Percentiles rank a stretch among this genome's conserved stretches.
These are phyloP conservation scores for Solanum habrochaites DNA, from an alignment of 257 asterid species.

Conservation along the genomic window DNA sequence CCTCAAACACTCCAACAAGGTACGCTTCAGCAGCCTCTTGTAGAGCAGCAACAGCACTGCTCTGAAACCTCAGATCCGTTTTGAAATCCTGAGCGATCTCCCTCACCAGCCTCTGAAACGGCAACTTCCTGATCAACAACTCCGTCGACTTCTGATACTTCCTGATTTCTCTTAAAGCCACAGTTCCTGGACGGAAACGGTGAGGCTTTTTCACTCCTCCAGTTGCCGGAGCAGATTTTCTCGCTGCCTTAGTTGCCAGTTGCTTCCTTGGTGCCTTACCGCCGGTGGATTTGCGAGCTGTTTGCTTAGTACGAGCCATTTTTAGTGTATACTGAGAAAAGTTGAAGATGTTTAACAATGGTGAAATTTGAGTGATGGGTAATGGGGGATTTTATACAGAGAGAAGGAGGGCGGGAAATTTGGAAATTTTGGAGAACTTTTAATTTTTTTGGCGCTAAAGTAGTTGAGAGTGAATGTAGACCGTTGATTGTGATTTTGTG, in stretches of 20 bases:
- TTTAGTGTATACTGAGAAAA: background rate
- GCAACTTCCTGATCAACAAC: background rate
- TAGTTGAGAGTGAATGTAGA: background rate
- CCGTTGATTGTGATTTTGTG: background rate
- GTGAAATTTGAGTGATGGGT: background rate
- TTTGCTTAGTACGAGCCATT: constrained; percentile 69
- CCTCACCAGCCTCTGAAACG: background rate
- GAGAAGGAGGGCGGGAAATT: constrained; percentile 12
- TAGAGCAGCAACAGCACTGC: background rate
- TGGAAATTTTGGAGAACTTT: background rate
- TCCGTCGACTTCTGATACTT: background rate
- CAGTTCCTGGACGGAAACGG: background rate
- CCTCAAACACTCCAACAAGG: background rate
- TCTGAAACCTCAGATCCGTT: background rate
- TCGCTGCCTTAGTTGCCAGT: background rate
- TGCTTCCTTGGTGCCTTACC: background rate
- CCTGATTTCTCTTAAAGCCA: background rate
- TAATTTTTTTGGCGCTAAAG: background rate
- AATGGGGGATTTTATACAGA: background rate
- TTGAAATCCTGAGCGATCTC: background rate
- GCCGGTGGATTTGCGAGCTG: constrained; percentile 66
- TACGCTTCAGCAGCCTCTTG: background rate
- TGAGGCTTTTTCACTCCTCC: constrained; percentile 75
- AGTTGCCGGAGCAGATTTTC: constrained; percentile 49
- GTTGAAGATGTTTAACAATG: background rate